Base-by-base conservation (phyloP, 1,284 basidiomycete genomes). In the Amylostereum areolatum region DNA sequence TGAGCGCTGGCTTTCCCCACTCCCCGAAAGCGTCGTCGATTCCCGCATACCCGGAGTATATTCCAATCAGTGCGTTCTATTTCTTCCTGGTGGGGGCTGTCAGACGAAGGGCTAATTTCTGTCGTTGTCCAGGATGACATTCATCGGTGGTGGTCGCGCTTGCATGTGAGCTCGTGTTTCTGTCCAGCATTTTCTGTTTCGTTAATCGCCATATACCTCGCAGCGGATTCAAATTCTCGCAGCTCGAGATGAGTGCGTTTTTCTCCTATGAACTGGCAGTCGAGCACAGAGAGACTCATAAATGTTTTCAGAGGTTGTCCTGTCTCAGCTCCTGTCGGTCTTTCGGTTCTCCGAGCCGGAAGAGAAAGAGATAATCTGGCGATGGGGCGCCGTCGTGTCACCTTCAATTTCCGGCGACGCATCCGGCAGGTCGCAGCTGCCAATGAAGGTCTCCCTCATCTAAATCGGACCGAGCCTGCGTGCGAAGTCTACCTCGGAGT, bases 1-100 rank as follows among this genome's bases (percentile, higher is more conserved):
- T 9, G 63, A 66, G 43, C 55, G 64, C 5, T 66, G 65, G 65
- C 53, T 66, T 4, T 41, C 48, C 10, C 52, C 55, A 2, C 40
- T 51, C 4, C 49, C 49, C 2, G 33, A 30, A 3, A 45, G 36
- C 11, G 49, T 51, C 2, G 39, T 33, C 40, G 18, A 34, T 2
- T 45, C 45, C 5, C n/a, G n/a, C 8, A 47, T 51, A 28, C 49
- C 49, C 7, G 45, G 49, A 29, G 45, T 51, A 2, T 51, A 51
- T 30, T 27, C 45, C 5, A 45, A 51, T 25, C 18, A 41, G 49
- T 51, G 25, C 4, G n/a, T 10, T 28, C 18, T 12, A n/a, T 12
- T 9, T 12, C 28, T 6, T 1, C 36, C 5, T 8, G 28, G 12
- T 24, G 10, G 4, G 12, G 6, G n/a, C 31, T 5, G 12, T 6